Base-by-base conservation (phyloP, 371 early-diverging fungal species). In the Funneliformis caledonium region DNA sequence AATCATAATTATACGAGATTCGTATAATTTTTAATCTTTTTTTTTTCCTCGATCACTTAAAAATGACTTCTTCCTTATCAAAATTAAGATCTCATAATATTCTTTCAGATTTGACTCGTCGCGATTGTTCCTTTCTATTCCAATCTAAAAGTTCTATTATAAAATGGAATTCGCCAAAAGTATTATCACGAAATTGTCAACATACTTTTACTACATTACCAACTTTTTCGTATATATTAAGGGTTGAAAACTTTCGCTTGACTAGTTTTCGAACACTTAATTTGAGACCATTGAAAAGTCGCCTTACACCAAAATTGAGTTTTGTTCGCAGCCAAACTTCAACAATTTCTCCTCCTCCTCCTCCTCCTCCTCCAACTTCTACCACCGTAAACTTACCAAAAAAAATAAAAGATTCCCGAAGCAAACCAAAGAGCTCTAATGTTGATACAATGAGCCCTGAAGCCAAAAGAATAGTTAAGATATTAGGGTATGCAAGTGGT, bases 401-500 rank as follows among this genome's bases (percentile, higher is more conserved):
- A 64, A 45, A 26, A 26, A 26, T 26, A 26, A 26, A 45, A 11
- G 47, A 7, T 26, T n/a, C 56, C 16, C 76, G 76, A 43, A 42
- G 45, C 4, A 64, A 50, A n/a, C 33, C 33, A 43, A 33, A 33
- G 8, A 68, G 10, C 2, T 47, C 78, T 12, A 78, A 48, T 6
- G 45, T 48, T 26, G 78, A 78, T 19, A 62, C 22, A 0, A 59
- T 65, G 26, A 79, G 52, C 56, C 79, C 79, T 45, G 33, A 56
- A 56, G 19, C 65, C 8, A 79, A 56, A 59, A 31, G 9, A n/a
- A n/a, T 68, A 14, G 9, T 70, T 22, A n/a, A 33, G 45, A 19
- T 4, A 33, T 26, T 70, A 11, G 9, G 31, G 4, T 22, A 50
- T 10, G 9, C 11, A 19, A 47, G n/a, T n/a, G 31, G 50, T 9